Evolutionary conservation across 371 early-diverging fungal species (phyloP).

Genomic region (Syncephalastrum sp.): DNA sequence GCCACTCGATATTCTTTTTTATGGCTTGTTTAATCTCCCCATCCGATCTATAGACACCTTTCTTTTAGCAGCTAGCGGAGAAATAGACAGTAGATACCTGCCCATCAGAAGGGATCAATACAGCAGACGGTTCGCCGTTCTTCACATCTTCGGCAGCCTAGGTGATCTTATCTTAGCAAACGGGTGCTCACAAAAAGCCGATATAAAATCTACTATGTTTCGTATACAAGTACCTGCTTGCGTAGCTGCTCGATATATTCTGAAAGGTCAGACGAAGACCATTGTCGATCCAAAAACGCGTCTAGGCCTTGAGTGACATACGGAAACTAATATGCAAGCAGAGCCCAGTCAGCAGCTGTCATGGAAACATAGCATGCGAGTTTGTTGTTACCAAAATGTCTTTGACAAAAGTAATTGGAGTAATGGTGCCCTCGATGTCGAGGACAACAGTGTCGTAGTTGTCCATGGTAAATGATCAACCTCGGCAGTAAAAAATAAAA

Average conservation of each 20-base stretch:
- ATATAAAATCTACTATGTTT: not conserved
- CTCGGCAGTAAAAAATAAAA: no score
- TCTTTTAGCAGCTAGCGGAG: not conserved
- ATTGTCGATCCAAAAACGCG: conserved; percentile 66
- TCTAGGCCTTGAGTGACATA: conserved; percentile 64
- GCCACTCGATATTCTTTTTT: conserved; percentile 72
- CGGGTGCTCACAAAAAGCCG: not conserved
- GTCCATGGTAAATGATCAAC: no score
- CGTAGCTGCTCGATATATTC: conserved; percentile 63
- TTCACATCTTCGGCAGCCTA: conserved; percentile 63
- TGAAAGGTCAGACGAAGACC: conserved; percentile 62
- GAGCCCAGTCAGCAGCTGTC: not conserved
- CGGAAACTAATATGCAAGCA: conserved; percentile 61
- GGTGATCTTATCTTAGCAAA: conserved; percentile 1
- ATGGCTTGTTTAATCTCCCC: conserved; percentile 62
- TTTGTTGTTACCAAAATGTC: conserved; percentile 61
- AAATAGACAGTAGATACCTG: conserved; percentile 11
- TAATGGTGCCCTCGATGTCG: conserved; percentile 97
- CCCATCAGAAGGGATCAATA: conserved; percentile 43
- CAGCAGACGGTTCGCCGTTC: conserved; percentile 43
- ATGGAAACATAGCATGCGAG: not conserved
- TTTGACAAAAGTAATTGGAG: conserved; percentile 93
- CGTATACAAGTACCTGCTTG: conserved; percentile 59
- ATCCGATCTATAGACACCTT: conserved; percentile 24
- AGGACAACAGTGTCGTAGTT: conserved; percentile 63